Percentiles rank a stretch among this genome's conserved stretches.
phyloP scores from a whole-genome alignment of 1,284 basidiomycete species.

The Ceratobasidium sp. region DNA sequence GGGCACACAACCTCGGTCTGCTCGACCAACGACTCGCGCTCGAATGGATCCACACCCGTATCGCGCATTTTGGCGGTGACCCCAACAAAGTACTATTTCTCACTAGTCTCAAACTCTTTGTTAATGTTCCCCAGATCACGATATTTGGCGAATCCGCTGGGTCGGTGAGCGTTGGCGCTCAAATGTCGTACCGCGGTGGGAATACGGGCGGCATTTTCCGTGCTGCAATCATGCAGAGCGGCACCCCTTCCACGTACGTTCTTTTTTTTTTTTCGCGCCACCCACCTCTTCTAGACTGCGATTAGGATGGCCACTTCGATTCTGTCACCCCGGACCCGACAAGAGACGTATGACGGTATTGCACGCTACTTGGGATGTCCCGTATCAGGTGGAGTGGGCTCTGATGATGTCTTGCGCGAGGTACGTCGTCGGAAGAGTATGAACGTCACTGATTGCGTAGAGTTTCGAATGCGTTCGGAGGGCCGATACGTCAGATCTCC shows the following conservation, averaged over 20 bases:
- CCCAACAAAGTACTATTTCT: slow-evolving; percentile 47
- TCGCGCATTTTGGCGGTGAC: slow-evolving; percentile 57
- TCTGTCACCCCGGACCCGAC: slow-evolving; percentile 15
- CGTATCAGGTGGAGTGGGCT: neutral
- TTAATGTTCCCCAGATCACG: slow-evolving; percentile 35
- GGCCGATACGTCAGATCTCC: neutral
- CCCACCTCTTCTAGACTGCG: neutral
- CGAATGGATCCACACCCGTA: slow-evolving; percentile 57
- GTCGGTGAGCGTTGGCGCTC: slow-evolving; percentile 44
- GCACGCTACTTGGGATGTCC: slow-evolving; percentile 18
- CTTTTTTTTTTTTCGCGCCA: no score
- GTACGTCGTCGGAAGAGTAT: no score
- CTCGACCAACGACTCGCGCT: slow-evolving; percentile 55
- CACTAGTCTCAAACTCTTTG: no score
- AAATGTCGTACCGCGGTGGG: slow-evolving; percentile 44
- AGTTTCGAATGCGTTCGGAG: slow-evolving; percentile 25
- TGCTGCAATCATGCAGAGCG: slow-evolving; percentile 43
- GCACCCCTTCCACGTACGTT: slow-evolving; percentile 37
- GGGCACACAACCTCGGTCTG: slow-evolving; percentile 51
- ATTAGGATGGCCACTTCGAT: slow-evolving; percentile 30
- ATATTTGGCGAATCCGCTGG: slow-evolving; percentile 49
- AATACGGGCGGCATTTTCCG: slow-evolving; percentile 40
- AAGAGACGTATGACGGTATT: slow-evolving; percentile 16
- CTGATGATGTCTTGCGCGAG: slow-evolving; percentile 3
- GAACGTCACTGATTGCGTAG: slow-evolving; percentile 3